Base-by-base conservation (phyloP, 2,329 filamentous ascomycete species). In the Exserohilum rostratum region DNA sequence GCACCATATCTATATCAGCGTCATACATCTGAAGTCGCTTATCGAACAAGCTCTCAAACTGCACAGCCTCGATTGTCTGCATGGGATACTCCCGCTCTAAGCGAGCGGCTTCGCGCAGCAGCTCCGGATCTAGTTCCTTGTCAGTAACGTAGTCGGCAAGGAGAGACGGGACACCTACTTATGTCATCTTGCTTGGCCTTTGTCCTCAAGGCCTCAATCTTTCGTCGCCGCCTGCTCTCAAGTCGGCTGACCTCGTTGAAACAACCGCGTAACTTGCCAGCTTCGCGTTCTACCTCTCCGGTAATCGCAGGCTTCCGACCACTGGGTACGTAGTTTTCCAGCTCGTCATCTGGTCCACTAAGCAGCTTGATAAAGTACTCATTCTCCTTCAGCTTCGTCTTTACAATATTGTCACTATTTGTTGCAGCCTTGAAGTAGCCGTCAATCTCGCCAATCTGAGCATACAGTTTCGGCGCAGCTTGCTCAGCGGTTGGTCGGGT, bases 21-120 rank as follows among this genome's bases (percentile, higher is more conserved):
- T 96, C 90, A 72, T 98, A 99, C 42, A 88, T 82, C 40, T 89
- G 86, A 2, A 99, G 83, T 1, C 92, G 86, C 62, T 87, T 83
- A 66, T 96, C 91, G 62, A 98, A 97, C 42, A 98, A 89, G 48
- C 87, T 85, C 68, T 99, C 95, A 68, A 99, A 98, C 67, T 97
- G 92, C 2, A 90, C 90, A 0, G 93, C 88, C 46, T 91, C 89
- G 46, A 99, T 89, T 10, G 87, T 85, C 33, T 93, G 92, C 76
- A 90, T 90, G 0, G 92, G 90, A 59, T 91, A 93, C 54, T 90
- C 88, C 40, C 93, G 86, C 77, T 98, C 95, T 11, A 98, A 81
- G 7, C 92, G 86, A 31, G 89, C 88, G 2, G 93, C 88, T 80
- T 98, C 93, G 44, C 85, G 84, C 18, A 96, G 81, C 3, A 99